Base-by-base conservation (phyloP, 2,329 filamentous ascomycete species). In the Stemphylium lycopersici region DNA sequence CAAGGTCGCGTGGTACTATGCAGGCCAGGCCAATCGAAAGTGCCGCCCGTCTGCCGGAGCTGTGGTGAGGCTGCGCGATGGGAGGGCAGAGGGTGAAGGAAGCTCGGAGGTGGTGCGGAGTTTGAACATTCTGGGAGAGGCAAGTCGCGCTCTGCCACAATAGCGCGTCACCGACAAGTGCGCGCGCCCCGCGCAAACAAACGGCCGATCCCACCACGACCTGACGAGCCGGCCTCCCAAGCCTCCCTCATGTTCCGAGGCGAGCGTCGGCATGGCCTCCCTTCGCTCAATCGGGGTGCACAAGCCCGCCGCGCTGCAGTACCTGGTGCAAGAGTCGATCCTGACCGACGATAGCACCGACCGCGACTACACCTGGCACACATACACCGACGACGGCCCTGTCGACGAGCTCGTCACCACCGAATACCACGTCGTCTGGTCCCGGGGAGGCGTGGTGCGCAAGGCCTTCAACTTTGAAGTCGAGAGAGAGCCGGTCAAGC, bases 211-310 rank as follows among this genome's bases (percentile, higher is more conserved):
- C n/a, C n/a, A 24, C 45, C 42, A 51, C 55, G 48, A 54, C 58
- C 49, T 39, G 48, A 26, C 53, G 48, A 46, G 22, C 20, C 7
- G 20, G 8, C 47, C 50, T 45, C 38, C 15, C 52, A 40, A 55
- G 33, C 47, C 38, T 50, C 62, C 66, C 64, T 63, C 66, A 75
- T 76, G 72, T 69, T 66, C 64, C 67, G 48, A 52, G 55, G 52
- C 59, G 49, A 59, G 58, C 55, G 48, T 63, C 59, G 55, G 58
- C 55, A 99, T 99, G 96, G 93, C 93, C 66, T 87, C 90, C 72
- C 86, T 97, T 78, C 90, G 87, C 76, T 97, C 93, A 62, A 84
- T 97, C 69, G 95, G 95, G 75, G 83, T 96, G 71, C 93, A 98
- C 80, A 87, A 90, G 78, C 93, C 96, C 56, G 86, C 90, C 57